Base-by-base conservation (phyloP, 495 filamentous ascomycete species). In the Aspergillus avenaceus region DNA sequence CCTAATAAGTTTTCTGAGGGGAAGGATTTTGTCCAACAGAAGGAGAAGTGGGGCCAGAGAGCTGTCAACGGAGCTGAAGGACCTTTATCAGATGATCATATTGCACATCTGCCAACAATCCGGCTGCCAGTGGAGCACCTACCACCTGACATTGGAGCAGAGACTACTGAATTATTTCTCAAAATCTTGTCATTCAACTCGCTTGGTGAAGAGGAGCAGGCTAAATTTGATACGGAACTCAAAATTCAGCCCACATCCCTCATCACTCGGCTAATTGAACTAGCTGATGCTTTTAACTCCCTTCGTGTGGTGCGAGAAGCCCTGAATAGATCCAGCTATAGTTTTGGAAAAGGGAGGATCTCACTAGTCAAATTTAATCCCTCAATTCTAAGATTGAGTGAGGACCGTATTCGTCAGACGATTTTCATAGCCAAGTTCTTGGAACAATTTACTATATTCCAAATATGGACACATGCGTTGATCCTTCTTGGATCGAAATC, bases 401-500 rank as follows among this genome's bases (percentile, higher is more conserved):
- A 75, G 52, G 68, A 72, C 40, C 65, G 69, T 9, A 60, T 73
- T 36, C 67, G 72, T 12, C 70, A 75, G 27, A 62, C 57, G 11
- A 65, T 70, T 1, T 62, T 68, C 14, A 65, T 75, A 38, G 61
- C 72, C 1, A 45, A 44, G 16, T 63, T 63, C 29, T 40, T 75
- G 5, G 26, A 60, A n/a, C 41, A 69, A 7, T 25, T 51, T 8
- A 29, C 41, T 16, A 47, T 69, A 22, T 51, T 63, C 8, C 58
- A 67, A 44, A 51, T 64, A 12, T 49, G 62, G 29, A 65, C 68
- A 1, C 72, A 75, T 50, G 75, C 84, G 24, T 59, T 96, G 36
- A 78, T 93, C 32, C 56, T 87, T 40, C 65, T 76, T 36, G 90
- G 88, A 8, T 88, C 86, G 5, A 69, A 62, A 16, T 74, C 65